Evolutionary conservation across 1,139 yeast genomes (phyloP).

Genomic region (Groenewaldozyma sp.): DNA sequence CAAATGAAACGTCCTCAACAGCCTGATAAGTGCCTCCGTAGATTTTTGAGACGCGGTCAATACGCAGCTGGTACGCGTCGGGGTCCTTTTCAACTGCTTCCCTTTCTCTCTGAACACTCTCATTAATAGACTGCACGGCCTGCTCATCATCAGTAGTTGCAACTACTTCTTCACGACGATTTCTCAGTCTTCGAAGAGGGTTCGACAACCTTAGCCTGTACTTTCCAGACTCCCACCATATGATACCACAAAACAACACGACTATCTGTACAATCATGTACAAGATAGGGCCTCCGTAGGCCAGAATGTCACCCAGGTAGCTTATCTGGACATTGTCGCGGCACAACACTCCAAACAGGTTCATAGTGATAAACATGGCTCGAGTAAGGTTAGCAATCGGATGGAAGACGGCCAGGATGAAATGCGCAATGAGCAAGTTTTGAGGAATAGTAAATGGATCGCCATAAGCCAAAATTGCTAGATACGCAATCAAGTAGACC

Average conservation of each 20-base stretch:
- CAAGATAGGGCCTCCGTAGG: conserved; percentile 31
- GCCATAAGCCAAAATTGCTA: conserved; percentile 26
- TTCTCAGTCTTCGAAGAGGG: neutral
- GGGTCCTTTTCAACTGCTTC: conserved; percentile 13
- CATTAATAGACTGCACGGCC: conserved; percentile 4
- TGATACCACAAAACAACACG: conserved; percentile 19
- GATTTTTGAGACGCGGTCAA: conserved; percentile 24
- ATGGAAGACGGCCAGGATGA: conserved; percentile 23
- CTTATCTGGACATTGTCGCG: conserved; percentile 16
- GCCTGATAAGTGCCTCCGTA: conserved; percentile 22
- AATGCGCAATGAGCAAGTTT: conserved; percentile 21
- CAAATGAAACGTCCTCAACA: conserved; percentile 30
- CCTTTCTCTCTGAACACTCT: conserved; percentile 14
- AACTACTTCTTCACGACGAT: neutral
- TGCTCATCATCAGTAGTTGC: neutral
- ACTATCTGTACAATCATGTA: conserved; percentile 25
- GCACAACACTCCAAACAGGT: conserved; percentile 29
- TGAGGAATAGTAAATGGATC: conserved; percentile 20
- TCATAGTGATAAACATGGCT: conserved; percentile 28
- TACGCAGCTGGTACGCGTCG: conserved; percentile 17
- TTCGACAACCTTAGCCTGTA: conserved; percentile 12
- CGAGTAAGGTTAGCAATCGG: conserved; percentile 27
- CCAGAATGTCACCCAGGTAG: conserved; percentile 25
- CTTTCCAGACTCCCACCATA: conserved; percentile 31
- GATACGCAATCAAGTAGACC: conserved; percentile 27